Percentiles rank a stretch among this genome's conserved stretches.
Evolutionary conservation across 352 stramenopile species (phyloP).

Genomic region (Pythium guiyangense): DNA sequence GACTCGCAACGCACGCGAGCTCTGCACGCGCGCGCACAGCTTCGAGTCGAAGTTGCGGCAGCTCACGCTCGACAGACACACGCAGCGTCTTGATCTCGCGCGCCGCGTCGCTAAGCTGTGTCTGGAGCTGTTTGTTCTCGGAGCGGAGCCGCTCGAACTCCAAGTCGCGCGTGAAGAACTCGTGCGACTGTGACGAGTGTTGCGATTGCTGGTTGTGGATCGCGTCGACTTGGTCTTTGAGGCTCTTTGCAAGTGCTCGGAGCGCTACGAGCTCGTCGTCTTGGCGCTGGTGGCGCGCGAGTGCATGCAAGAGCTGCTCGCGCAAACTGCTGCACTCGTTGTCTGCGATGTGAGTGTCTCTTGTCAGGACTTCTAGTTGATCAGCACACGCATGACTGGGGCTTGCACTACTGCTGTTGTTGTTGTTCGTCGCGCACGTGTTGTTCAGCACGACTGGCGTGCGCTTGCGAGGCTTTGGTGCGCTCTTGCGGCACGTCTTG

Average conservation of each 20-base stretch:
- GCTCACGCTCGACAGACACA: slow-evolving; percentile 15
- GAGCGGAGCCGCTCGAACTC: slow-evolving; percentile 34
- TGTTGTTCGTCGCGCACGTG: no score
- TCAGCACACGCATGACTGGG: neutral
- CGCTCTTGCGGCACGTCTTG: no score
- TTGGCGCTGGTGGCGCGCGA: slow-evolving; percentile 43
- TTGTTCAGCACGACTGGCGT: no score
- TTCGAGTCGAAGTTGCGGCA: slow-evolving; percentile 24
- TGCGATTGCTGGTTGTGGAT: slow-evolving; percentile 12
- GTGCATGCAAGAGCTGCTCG: slow-evolving; percentile 38
- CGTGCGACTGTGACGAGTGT: slow-evolving; percentile 9
- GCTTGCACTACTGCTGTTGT: neutral
- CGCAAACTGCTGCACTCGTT: slow-evolving; percentile 26
- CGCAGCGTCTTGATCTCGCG: slow-evolving; percentile 11
- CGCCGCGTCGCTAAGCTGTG: slow-evolving; percentile 15
- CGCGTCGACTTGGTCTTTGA: slow-evolving; percentile 50
- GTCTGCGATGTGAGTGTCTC: neutral
- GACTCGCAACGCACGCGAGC: slow-evolving; percentile 27
- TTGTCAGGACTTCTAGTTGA: neutral
- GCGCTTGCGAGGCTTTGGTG: no score
- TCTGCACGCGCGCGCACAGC: slow-evolving; percentile 37
- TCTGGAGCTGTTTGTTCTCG: slow-evolving; percentile 31
- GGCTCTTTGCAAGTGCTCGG: slow-evolving; percentile 39
- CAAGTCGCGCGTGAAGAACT: slow-evolving; percentile 50
- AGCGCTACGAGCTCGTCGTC: slow-evolving; percentile 58